These are phyloP conservation scores for Favolaschia claudopus DNA, from an alignment of 768 basidiomycete genomes.

Conservation along the genomic window DNA sequence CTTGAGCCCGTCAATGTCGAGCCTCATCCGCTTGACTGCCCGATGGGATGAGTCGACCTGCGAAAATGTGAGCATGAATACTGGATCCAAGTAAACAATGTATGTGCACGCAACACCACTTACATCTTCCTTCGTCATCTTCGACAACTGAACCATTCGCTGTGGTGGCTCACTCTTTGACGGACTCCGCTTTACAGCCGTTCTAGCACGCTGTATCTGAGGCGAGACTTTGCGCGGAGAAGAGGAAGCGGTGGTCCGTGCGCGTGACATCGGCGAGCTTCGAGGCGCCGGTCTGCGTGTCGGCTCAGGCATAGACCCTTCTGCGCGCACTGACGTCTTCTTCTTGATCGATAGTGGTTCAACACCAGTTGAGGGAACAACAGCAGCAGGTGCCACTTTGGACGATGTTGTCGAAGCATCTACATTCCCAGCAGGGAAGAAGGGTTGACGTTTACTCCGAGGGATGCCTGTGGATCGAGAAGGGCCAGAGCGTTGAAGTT, in stretches of 20 bases:
- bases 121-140: slow-evolving; percentile 74
- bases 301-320: slow-evolving; percentile 45
- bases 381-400: slow-evolving; percentile 42
- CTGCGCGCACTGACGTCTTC: slow-evolving; percentile 69
- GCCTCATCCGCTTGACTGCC: slow-evolving; percentile 76
- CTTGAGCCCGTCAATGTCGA: slow-evolving; percentile 64
- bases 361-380: slow-evolving; percentile 53
- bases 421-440: slow-evolving; percentile 59
- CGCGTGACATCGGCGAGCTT: slow-evolving; percentile 61
- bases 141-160: slow-evolving; percentile 54
- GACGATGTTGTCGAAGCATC: slow-evolving; percentile 69
- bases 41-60: slow-evolving; percentile 78
- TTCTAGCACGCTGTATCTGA: slow-evolving; percentile 52
- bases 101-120: too few species aligned
- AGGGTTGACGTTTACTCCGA: slow-evolving; percentile 75
- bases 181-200: slow-evolving; percentile 34
- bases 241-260: slow-evolving; percentile 48
- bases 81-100: too few species aligned
- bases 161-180: slow-evolving; percentile 49
- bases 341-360: slow-evolving; percentile 89
- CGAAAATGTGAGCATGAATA: slow-evolving; percentile 4
- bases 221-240: slow-evolving; percentile 66
- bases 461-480: slow-evolving; percentile 60
- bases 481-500: slow-evolving; percentile 33
- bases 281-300: slow-evolving; percentile 52